A percentile compares a stretch with the other conserved stretches of the same genome.
phyloP scores from a whole-genome alignment of 805 yeast genomes.

The Suhomyces pyralidae region DNA sequence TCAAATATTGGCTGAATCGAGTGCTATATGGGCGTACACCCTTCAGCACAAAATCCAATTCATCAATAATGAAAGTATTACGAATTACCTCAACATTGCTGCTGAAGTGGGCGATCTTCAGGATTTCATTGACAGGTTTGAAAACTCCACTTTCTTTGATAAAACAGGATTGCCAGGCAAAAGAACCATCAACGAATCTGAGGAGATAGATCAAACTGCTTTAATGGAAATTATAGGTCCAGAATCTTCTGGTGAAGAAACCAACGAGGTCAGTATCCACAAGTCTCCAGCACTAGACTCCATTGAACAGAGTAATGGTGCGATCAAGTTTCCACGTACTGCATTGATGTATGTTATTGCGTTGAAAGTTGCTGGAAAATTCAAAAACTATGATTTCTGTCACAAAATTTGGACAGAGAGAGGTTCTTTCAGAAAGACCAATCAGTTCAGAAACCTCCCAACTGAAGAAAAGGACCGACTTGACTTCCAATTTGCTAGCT shows the following conservation, averaged over 20 bases:
- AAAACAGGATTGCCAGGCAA: constrained; percentile 18
- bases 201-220: neutral
- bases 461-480: constrained; percentile 36
- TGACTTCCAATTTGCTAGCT: constrained; percentile 69
- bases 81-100: constrained; percentile 52
- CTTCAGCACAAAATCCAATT: constrained; percentile 41
- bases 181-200: neutral
- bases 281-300: constrained; percentile 22
- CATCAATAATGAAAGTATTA: constrained; percentile 42
- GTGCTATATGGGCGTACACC: constrained; percentile 68
- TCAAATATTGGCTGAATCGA: constrained; percentile 66
- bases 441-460: constrained; percentile 42
- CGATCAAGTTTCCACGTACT: constrained; percentile 19
- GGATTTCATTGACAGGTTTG: constrained; percentile 35
- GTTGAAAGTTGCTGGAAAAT: constrained; percentile 61
- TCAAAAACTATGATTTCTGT: constrained; percentile 56
- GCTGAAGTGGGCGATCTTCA: constrained; percentile 29
- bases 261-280: constrained; percentile 3
- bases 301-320: neutral
- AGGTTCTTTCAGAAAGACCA: constrained; percentile 63
- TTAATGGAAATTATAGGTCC: neutral
- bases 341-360: constrained; percentile 58
- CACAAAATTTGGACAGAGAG: constrained; percentile 73
- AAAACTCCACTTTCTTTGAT: constrained; percentile 27
- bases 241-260: neutral